Evolutionary conservation across 106 monocot species (phyloP).

Genomic region (Platanthera zijinensis): DNA sequence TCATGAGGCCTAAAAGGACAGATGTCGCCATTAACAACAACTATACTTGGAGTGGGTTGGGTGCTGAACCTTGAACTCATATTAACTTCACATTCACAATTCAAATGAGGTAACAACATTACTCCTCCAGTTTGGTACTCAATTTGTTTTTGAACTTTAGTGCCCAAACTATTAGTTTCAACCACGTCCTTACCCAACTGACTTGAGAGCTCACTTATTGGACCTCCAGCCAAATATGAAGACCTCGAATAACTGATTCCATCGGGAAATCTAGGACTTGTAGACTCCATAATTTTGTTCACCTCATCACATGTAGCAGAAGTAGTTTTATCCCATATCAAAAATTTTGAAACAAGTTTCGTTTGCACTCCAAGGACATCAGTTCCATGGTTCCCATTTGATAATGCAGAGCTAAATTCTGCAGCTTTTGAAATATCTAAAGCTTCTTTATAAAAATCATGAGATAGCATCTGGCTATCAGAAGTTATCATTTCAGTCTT

Average conservation of each 20-base stretch:
- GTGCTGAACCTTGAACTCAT: not conserved
- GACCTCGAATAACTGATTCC: constrained; percentile 16
- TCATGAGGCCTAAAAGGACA: constrained; percentile 21
- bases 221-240: not conserved
- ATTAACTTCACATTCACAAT: too few species aligned
- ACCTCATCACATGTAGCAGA: constrained; percentile 64
- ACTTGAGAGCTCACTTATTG: too few species aligned
- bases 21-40: not conserved
- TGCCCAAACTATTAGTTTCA: too few species aligned
- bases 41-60: too few species aligned
- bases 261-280: constrained; percentile 30
- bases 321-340: not conserved
- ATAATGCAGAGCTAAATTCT: not conserved
- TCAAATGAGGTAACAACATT: too few species aligned
- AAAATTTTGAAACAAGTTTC: not conserved
- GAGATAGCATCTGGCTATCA: constrained; percentile 24
- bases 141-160: too few species aligned
- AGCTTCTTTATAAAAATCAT: constrained; percentile 27
- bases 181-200: too few species aligned
- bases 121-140: too few species aligned
- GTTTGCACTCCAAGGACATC: not conserved
- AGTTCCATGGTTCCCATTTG: not conserved
- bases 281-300: constrained; percentile 33
- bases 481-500: constrained; percentile 44
- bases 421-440: not conserved